These are phyloP conservation scores for Dittrichia graveolens DNA, from an alignment of 129 eudicot genomes.

Conservation along the genomic window DNA sequence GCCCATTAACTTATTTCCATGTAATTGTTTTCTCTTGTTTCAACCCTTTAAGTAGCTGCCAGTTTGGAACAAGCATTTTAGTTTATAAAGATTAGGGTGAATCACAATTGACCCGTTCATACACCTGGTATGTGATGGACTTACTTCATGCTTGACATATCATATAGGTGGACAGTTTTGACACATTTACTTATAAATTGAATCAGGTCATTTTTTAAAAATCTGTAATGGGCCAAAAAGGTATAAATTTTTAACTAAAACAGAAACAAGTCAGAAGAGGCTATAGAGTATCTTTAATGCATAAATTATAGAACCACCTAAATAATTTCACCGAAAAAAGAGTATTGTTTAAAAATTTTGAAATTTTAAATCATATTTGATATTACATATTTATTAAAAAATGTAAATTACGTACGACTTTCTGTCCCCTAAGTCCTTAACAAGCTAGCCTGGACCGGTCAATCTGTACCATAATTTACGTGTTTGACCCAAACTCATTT, in stretches of 20 bases:
- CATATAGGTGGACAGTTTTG: too few species aligned
- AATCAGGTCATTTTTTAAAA: neutral
- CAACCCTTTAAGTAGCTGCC: too few species aligned
- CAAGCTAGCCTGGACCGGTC: too few species aligned
- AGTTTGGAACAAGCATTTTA: too few species aligned
- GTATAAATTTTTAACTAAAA: neutral
- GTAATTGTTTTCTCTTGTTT: too few species aligned
- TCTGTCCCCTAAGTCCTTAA: too few species aligned
- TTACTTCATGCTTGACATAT: too few species aligned
- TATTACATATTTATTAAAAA: neutral
- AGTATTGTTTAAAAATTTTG: too few species aligned
- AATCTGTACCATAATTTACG: neutral
- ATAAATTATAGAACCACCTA: neutral
- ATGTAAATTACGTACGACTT: neutral
- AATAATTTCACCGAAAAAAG: neutral
- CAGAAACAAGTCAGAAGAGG: neutral
- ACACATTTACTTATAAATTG: too few species aligned
- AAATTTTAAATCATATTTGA: neutral
- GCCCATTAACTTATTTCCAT: constrained; percentile 5
- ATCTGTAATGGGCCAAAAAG: neutral
- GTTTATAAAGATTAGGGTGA: too few species aligned
- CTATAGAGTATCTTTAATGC: neutral
- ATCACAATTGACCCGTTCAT: too few species aligned
- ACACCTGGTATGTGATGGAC: too few species aligned
- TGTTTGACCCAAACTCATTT: neutral